phyloP scores from a whole-genome alignment of 2,329 filamentous ascomycete genomes.

The Aureobasidium subglaciale region DNA sequence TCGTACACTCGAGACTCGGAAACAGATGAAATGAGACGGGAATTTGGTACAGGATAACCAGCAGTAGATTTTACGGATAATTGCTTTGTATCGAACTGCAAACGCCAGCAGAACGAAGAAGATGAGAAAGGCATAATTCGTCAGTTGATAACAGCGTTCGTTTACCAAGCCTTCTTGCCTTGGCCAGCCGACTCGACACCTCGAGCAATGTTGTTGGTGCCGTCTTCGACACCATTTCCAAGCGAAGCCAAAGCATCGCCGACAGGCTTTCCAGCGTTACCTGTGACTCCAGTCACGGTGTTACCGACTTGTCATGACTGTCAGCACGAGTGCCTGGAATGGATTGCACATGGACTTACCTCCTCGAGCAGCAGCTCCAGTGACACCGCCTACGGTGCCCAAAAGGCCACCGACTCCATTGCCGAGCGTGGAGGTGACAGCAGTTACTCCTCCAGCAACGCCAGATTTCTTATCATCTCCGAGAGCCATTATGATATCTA shows the following conservation, averaged over 20 bases:
- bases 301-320: slow-evolving; percentile 29
- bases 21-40: not conserved
- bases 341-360: not conserved
- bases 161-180: slow-evolving; percentile 33
- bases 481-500: not conserved
- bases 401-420: slow-evolving; percentile 50
- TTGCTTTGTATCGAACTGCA: too few relatives aligned
- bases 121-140: not conserved
- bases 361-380: slow-evolving; percentile 40
- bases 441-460: slow-evolving; percentile 46
- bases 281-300: slow-evolving; percentile 40
- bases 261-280: slow-evolving; percentile 32
- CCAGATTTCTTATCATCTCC: slow-evolving; percentile 32
- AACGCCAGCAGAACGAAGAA: not conserved
- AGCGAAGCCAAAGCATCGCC: slow-evolving; percentile 37
- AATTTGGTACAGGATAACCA: not conserved
- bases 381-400: slow-evolving; percentile 47
- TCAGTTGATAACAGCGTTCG: not conserved
- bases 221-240: slow-evolving; percentile 40
- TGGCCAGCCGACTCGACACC: slow-evolving; percentile 42
- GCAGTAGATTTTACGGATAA: too few relatives aligned
- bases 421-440: slow-evolving; percentile 49
- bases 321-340: not conserved
- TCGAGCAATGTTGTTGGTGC: slow-evolving; percentile 35
- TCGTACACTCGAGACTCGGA: not conserved